Base-by-base conservation (phyloP, 768 basidiomycete species). In the Kwoniella dendrophila region DNA sequence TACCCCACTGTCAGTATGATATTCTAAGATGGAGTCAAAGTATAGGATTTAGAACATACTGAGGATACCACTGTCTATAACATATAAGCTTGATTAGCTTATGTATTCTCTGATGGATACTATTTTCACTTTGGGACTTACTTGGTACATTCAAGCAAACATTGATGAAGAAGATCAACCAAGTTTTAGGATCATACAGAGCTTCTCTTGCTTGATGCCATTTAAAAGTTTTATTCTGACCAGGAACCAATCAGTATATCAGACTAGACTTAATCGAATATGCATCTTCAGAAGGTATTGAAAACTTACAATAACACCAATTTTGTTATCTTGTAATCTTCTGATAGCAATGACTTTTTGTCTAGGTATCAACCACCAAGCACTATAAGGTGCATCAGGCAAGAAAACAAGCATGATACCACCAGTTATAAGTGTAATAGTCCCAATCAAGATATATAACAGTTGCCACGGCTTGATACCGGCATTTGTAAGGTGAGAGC, bases 141-240 rank as follows among this genome's bases (percentile, higher is more conserved):
- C 63, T 73, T 30, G 70, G 69, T 0, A 73, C 36, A 59, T 69
- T 69, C 29, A 71, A 41, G 20, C 41, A 24, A 6, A 70, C 12
- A 34, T 69, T 69, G 65, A 67, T 66, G 30, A 56, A 27, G 62
- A 73, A 71, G 36, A 69, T 40, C 16, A 74, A 27, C 59, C 66
- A 71, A 1, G 68, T 63, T 45, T 66, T 69, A 10, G 62, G 62
- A 52, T 74, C 72, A 1, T 36, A 22, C 20, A 68, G 44, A 5
- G 72, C 68, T 51, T 71, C 68, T 5, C 26, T 26, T 18, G 61
- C 20, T 33, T 71, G 70, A 5, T n/a, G 30, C 29, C 3, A 16
- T 26, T 49, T 49, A 26, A 49, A 49, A 27, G 20, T 18, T 49
- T 49, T 49, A 26, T 47, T 26, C 36, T 38, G 36, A 8, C 36